Evolutionary conservation across 2,329 filamentous ascomycete species (phyloP).

Genomic region (Botrytis squamosa): DNA sequence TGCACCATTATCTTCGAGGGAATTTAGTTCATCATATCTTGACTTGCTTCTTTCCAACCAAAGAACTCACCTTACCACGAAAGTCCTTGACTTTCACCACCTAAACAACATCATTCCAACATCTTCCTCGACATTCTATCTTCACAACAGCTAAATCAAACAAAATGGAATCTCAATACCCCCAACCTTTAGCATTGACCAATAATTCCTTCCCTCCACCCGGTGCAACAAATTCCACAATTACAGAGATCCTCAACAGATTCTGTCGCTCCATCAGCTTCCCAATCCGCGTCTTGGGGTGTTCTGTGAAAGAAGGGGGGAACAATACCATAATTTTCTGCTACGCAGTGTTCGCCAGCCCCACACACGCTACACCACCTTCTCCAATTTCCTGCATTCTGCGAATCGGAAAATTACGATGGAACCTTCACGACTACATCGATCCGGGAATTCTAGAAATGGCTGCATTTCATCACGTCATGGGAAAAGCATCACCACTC

Average conservation of each 20-base stretch:
- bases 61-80: not conserved
- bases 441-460: not conserved
- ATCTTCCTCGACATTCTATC: fast-evolving
- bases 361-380: not conserved
- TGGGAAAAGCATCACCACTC: not conserved
- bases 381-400: not conserved
- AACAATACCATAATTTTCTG: not conserved
- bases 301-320: not conserved
- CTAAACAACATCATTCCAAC: fast-evolving
- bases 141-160: too few relatives aligned
- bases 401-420: not conserved
- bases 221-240: not conserved
- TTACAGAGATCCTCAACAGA: not conserved
- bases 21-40: not conserved
- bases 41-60: not conserved
- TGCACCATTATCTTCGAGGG: not conserved
- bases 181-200: not conserved
- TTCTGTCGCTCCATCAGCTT: not conserved
- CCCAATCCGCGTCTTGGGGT: not conserved
- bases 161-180: not conserved
- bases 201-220: not conserved
- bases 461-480: not conserved
- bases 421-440: not conserved
- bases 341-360: not conserved
- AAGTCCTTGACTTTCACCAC: not conserved